Base-by-base conservation (phyloP, 768 basidiomycete genomes). In the Lactifluus pinguis region DNA sequence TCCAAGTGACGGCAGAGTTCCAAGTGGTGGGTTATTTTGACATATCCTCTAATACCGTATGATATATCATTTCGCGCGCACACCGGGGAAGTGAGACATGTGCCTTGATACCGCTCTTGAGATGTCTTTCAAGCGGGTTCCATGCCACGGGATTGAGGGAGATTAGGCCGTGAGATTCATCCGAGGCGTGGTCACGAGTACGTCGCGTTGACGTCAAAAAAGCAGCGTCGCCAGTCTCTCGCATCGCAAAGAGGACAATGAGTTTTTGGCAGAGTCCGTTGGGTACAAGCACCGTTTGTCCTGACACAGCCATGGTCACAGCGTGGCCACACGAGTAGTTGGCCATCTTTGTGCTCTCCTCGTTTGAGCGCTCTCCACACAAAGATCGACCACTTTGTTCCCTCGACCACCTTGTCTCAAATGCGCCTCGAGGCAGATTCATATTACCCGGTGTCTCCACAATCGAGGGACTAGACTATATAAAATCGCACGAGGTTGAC, bases 341-440 rank as follows among this genome's bases (percentile, higher is more conserved):
- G 51, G 41, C 30, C 57, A 58, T 17, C 41, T 45, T 59, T 59
- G 57, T 17, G 6, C 10, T 6, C 41, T 21, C 25, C 25, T 25
- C 25, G 6, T 6, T 13, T 49, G 25, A 15, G 47, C 21, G 53
- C 47, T 14, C 19, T 48, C 19, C 6, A 53, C 19, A 57, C 61
- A 58, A 57, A 49, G 55, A 53, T 42, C 61, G 45, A 38, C 61
- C 48, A 53, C 52, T 54, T 53, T 19, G 56, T 53, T 25, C 39
- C 48, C 6, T 49, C 29, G 47, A 29, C 56, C 61, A 58, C 61
- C 52, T 62, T 62, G 61, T 62, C 61, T n/a, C 25, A 44, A 17
- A 41, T 53, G 57, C 52, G 39, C 61, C 61, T 62, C 61, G 52
- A 62, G 61, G 61, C 57, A 57, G 53, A 62, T 57, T 36, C 36